Base-by-base conservation (phyloP, 768 basidiomycete species). In the Auriscalpium microsporum region DNA sequence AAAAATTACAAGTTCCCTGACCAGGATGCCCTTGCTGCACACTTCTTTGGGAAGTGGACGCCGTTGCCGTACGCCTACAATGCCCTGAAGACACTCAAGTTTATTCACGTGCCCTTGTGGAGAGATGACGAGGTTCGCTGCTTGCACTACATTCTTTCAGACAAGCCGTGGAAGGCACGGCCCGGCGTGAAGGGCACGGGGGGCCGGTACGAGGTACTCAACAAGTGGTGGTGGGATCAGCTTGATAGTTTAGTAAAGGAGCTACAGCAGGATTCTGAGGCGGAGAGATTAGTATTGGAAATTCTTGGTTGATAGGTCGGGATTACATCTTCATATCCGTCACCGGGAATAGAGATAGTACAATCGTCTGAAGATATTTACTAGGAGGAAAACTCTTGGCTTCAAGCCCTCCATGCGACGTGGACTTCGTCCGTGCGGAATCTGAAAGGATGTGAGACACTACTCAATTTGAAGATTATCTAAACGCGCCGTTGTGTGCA, bases 351-450 rank as follows among this genome's bases (percentile, higher is more conserved):
- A 42, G n/a, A 10, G n/a, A n/a, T 11, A 10, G 40, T 6, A 42
- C 40, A 42, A 4, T 17, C 40, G 4, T 42, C 40, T 42, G 40
- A 42, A 28, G 28, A 28, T 28, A 28, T 7, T 28, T 4, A 28
- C 28, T 28, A 28, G 28, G 28, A 28, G 28, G 49, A 47, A 44
- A 4, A 6, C 33, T 16, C 38, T 14, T 36, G 23, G 34, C 19
- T 9, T 75, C 66, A 87, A 42, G 78, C 77, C 62, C 94, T 76
- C 95, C 95, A 98, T 11, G 90, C 75, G 38, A 97, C 87, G 62
- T 90, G 81, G 0, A 97, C 95, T 64, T 95, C 83, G 65, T 98
- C 95, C 8, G 95, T 98, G 58, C 95, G 81, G 72, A 88, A 98
- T 67, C 94, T 97, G 63, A 21, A 55, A 45, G 33, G 1, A 8